Conservation (phyloP, 2,329 filamentous ascomycete species). For the Fusarium nurragi region DNA sequence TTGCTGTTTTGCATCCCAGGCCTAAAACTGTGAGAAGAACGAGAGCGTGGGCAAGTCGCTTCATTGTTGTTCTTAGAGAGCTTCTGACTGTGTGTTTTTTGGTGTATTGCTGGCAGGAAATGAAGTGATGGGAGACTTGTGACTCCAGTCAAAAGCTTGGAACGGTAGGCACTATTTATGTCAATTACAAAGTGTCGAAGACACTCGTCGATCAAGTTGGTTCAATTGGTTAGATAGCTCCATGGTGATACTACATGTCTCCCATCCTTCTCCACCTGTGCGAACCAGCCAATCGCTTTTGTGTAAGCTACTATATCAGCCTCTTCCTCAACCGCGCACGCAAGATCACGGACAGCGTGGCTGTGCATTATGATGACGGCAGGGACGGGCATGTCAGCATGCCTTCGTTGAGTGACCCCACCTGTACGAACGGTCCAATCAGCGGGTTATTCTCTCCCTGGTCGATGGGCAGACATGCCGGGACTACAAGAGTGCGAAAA, state of each 20-base stretch:
- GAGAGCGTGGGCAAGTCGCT: neutral
- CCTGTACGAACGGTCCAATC: slow-evolving; percentile 3
- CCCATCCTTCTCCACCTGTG: neutral
- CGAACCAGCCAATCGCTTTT: neutral
- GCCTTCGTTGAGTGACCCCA: neutral
- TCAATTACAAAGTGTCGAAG: neutral
- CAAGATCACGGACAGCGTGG: neutral
- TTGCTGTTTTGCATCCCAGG: neutral
- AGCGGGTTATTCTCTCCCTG: accelerated
- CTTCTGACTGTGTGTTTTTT: neutral
- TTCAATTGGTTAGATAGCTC: neutral
- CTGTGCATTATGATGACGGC: neutral
- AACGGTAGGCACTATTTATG: neutral
- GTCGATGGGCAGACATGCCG: neutral
- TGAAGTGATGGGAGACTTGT: too few relatives aligned
- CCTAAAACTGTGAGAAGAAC: neutral
- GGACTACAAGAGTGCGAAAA: neutral
- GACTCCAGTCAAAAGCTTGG: neutral
- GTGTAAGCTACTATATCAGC: neutral
- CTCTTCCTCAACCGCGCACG: neutral
- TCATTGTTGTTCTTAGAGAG: neutral
- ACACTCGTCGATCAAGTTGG: neutral
- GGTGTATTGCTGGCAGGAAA: accelerated
- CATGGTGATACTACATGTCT: neutral
- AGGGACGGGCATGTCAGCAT: neutral